Conservation (phyloP, 192 early-diverging fungal genomes). For the Dispira simplex region DNA sequence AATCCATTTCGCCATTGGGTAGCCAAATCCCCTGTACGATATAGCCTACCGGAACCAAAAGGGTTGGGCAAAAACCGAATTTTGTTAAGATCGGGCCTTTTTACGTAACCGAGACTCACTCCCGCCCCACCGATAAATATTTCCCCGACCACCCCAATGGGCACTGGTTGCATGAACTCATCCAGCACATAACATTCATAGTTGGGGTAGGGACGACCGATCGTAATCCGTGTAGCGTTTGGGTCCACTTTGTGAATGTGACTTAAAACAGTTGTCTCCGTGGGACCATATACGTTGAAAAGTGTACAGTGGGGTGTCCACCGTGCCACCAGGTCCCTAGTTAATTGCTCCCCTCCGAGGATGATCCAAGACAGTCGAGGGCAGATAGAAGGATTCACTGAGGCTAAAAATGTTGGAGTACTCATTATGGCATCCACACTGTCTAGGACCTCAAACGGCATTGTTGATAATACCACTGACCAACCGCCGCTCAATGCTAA, state of each 20-base stretch:
- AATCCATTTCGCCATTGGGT: neutral
- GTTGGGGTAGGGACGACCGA: neutral
- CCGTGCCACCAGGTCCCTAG: too few species aligned
- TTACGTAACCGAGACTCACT: neutral
- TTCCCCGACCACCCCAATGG: conserved; percentile 20
- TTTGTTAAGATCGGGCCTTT: neutral
- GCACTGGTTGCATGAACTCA: conserved; percentile 9
- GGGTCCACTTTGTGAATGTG: neutral
- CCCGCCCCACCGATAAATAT: conserved; percentile 16
- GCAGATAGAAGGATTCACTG: neutral
- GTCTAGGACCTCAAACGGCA: too few species aligned
- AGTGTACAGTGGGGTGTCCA: too few species aligned
- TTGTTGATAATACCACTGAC: neutral
- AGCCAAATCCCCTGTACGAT: conserved; percentile 6
- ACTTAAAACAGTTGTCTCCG: neutral
- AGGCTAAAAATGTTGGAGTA: neutral
- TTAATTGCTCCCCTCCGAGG: neutral
- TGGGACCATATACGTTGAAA: too few species aligned
- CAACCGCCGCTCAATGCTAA: neutral
- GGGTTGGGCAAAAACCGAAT: neutral
- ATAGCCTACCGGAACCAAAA: neutral
- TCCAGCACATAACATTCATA: conserved; percentile 12
- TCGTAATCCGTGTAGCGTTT: neutral
- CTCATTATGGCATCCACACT: neutral
- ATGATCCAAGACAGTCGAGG: neutral